These are phyloP conservation scores for Neonothopanus nambi DNA, from an alignment of 1,284 basidiomycete genomes.

Conservation along the genomic window DNA sequence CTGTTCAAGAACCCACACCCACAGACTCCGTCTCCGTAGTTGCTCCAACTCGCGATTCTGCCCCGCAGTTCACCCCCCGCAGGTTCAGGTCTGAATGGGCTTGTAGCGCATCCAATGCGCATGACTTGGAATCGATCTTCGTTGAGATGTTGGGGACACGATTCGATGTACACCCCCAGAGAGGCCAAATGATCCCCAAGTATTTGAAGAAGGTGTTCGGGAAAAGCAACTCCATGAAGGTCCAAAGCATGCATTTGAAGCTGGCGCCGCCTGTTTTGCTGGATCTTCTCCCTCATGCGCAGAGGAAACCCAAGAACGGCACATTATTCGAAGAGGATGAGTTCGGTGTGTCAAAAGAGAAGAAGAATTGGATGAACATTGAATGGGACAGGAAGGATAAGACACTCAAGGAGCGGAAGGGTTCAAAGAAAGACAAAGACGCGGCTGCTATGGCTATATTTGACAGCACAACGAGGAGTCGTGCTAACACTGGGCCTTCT, in stretches of 20 bases:
- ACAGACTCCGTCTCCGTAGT: too few species aligned
- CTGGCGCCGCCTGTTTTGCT: constrained; percentile 47
- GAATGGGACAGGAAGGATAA: constrained; percentile 37
- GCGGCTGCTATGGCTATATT: constrained; percentile 9
- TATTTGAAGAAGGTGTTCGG: constrained; percentile 53
- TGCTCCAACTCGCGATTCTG: too few species aligned
- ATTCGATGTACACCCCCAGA: constrained; percentile 49
- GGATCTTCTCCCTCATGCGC: constrained; percentile 3
- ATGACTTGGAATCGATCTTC: constrained; percentile 51
- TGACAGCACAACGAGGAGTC: constrained; percentile 17
- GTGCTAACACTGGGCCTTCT: constrained; percentile 4
- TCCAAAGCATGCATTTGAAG: constrained; percentile 50
- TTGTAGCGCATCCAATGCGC: constrained; percentile 33
- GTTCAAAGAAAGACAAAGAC: constrained; percentile 7
- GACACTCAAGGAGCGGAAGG: constrained; percentile 22
- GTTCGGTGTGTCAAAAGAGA: constrained; percentile 26
- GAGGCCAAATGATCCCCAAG: constrained; percentile 44
- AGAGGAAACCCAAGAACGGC: not conserved
- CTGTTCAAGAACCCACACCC: too few species aligned
- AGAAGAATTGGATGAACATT: constrained; percentile 32
- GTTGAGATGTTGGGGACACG: constrained; percentile 50
- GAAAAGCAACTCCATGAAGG: constrained; percentile 34
- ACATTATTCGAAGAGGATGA: constrained; percentile 7
- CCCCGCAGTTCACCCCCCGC: not conserved
- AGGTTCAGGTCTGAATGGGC: constrained; percentile 32